phyloP scores from a whole-genome alignment of 2,329 filamentous ascomycete species.

The Diaporthe eres region DNA sequence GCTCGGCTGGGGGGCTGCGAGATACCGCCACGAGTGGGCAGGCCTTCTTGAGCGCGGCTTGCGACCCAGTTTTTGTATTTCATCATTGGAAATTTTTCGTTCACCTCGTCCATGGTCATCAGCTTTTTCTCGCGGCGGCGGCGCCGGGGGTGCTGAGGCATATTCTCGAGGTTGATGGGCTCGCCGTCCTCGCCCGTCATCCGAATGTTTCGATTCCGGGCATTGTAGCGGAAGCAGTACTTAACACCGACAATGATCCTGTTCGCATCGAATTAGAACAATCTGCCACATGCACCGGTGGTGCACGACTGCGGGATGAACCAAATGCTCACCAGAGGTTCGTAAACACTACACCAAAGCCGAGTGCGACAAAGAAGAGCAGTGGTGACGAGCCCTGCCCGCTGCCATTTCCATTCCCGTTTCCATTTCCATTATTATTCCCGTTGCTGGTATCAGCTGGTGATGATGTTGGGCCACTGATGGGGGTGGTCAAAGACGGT shows the following conservation, averaged over 20 bases:
- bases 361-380: conserved; percentile 94
- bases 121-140: conserved; percentile 96
- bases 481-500: background rate
- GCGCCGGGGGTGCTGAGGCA: conserved; percentile 87
- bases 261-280: conserved; percentile 46
- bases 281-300: background rate
- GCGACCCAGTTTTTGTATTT: conserved; percentile 98
- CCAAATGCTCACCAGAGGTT: conserved; percentile 88
- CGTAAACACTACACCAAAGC: conserved; percentile 98
- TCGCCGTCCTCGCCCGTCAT: conserved; percentile 82
- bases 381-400: conserved; percentile 72
- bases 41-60: conserved; percentile 83
- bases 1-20: conserved; percentile 80
- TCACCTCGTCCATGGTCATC: conserved; percentile 99
- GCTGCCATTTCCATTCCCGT: conserved; percentile 41
- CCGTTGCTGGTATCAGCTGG: background rate
- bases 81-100: conserved; percentile 93
- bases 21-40: conserved; percentile 88
- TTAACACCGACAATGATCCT: conserved; percentile 99
- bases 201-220: conserved; percentile 86
- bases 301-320: conserved; percentile 3
- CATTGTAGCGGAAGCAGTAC: conserved; percentile 99
- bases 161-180: conserved; percentile 87
- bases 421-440: conserved; percentile 4
- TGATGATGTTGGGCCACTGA: background rate